phyloP scores from a whole-genome alignment of 2,329 filamentous ascomycete species.

The Botrytis elliptica region DNA sequence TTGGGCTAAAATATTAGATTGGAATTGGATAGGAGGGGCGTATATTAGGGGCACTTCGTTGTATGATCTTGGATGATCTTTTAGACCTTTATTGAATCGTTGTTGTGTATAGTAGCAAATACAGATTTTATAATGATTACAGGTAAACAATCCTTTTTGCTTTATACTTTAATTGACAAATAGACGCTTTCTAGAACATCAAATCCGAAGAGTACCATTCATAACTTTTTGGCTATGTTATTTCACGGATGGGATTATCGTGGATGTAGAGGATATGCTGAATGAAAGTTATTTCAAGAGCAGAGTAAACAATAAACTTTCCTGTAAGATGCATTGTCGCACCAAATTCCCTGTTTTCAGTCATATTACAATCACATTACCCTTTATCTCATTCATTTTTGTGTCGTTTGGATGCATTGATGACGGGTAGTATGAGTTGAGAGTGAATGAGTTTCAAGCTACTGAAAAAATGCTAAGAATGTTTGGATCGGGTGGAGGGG shows the following conservation, averaged over 20 bases:
- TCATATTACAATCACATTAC: not conserved
- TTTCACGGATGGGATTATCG: not conserved
- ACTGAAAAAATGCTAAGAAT: not conserved
- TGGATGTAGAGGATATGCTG: not conserved
- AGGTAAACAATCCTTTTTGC: fast-evolving
- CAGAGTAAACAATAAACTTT: not conserved
- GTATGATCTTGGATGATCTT: not conserved
- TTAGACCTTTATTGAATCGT: too few species aligned
- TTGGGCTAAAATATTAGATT: not conserved
- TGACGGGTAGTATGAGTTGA: not conserved
- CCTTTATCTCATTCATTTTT: not conserved
- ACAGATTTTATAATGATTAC: not conserved
- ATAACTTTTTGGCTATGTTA: not conserved
- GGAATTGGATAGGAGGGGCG: not conserved
- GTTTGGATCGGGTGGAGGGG: not conserved
- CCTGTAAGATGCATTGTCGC: not conserved
- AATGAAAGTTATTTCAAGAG: not conserved
- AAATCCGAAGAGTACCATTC: not conserved
- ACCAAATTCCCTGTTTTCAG: not conserved
- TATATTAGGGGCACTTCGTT: not conserved
- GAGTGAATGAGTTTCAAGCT: not conserved
- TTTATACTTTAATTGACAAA: not conserved
- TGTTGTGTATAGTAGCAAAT: not conserved
- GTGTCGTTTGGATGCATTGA: not conserved
- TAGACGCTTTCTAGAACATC: fast-evolving